phyloP scores from a whole-genome alignment of 306 rosid species.

The Dicorynia guianensis region DNA sequence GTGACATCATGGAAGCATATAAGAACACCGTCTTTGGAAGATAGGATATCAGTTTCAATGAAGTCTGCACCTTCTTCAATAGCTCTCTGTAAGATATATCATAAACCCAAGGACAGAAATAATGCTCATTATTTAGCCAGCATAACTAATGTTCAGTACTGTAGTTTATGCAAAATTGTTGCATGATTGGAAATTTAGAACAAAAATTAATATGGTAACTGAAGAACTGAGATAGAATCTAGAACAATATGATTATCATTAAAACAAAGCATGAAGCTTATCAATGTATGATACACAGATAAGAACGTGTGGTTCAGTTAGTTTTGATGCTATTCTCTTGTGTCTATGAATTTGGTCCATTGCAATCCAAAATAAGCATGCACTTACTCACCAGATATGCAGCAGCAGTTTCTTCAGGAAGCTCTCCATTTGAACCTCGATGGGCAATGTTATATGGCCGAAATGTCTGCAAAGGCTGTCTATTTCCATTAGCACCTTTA shows the following conservation, averaged over 20 bases:
- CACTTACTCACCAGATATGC: conserved; percentile 69
- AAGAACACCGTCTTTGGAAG: conserved; percentile 92
- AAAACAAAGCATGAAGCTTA: conserved; percentile 7
- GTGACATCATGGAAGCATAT: conserved; percentile 83
- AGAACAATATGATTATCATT: conserved; percentile 1
- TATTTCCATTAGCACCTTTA: conserved; percentile 37
- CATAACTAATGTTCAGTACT: background rate
- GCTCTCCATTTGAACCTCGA: conserved; percentile 93
- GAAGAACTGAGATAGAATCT: background rate
- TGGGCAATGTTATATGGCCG: conserved; percentile 87
- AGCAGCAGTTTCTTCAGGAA: conserved; percentile 88
- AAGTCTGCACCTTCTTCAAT: conserved; percentile 97
- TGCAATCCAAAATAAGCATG: conserved; percentile 18
- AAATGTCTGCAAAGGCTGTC: conserved; percentile 70
- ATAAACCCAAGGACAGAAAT: conserved; percentile 23
- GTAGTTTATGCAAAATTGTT: conserved; percentile 17
- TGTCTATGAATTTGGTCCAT: conserved; percentile 7
- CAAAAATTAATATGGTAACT: background rate
- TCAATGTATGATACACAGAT: conserved; percentile 21
- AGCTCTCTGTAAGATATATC: conserved; percentile 73
- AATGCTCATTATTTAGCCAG: conserved; percentile 3
- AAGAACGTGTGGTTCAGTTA: background rate
- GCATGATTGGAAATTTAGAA: conserved; percentile 13
- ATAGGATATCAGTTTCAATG: conserved; percentile 85
- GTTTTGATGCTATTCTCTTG: background rate